Evolutionary conservation across 257 asterid genomes (phyloP).

Genomic region (Orobanche coerulescens): DNA sequence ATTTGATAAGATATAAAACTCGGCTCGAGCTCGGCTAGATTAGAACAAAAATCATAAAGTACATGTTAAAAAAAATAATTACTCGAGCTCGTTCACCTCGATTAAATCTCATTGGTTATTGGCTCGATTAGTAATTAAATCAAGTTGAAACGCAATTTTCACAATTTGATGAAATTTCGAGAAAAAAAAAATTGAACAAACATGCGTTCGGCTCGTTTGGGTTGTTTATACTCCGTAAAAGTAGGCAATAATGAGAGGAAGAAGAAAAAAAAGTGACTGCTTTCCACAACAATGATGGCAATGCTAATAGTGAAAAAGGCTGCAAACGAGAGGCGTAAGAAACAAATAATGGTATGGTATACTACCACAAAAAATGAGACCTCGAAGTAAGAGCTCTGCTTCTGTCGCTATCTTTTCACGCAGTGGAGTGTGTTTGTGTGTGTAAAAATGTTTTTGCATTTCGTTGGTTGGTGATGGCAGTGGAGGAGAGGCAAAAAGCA

Average conservation of each 20-base stretch:
- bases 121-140: no score
- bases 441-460: slow-evolving; percentile 1
- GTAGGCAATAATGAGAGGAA: slow-evolving; percentile 14
- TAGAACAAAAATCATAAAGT: no score
- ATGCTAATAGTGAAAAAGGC: slow-evolving; percentile 28
- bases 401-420: slow-evolving; percentile 23
- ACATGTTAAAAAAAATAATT: no score
- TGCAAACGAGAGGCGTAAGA: slow-evolving; percentile 11
- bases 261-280: slow-evolving; percentile 15
- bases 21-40: no score
- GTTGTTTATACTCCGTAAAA: no score
- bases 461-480: slow-evolving; percentile 24
- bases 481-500: slow-evolving; percentile 25
- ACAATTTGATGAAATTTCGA: no score
- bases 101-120: no score
- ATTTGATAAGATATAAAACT: no score
- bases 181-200: no score
- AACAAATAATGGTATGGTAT: not conserved
- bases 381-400: slow-evolving; percentile 36
- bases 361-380: slow-evolving; percentile 9
- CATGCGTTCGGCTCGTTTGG: no score
- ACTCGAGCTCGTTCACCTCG: no score
- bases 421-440: slow-evolving; percentile 20
- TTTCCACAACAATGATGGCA: slow-evolving; percentile 20
- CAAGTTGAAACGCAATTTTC: no score